A percentile compares a stretch with the other conserved stretches of the same genome.
Conservation (phyloP, 108 stramenopile genomes). For the Skeletonema tropicum region DNA sequence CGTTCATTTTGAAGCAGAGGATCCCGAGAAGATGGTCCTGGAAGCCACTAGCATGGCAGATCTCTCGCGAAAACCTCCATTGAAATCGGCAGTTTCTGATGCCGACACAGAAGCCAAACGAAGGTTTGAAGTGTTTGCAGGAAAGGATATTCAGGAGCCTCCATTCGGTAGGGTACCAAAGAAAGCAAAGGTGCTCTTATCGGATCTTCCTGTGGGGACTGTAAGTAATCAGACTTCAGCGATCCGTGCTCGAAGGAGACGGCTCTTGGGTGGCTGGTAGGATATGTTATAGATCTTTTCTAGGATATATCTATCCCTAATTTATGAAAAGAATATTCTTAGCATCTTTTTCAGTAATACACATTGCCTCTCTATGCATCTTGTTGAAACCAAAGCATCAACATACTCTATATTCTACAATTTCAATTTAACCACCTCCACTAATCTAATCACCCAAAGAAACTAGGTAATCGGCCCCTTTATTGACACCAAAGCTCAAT, state of each 20-base stretch:
- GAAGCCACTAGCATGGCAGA: conserved; percentile 69
- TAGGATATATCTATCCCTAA: too few species aligned
- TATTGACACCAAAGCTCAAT: background rate
- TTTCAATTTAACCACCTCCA: too few species aligned
- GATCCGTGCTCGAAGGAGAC: conserved; percentile 25
- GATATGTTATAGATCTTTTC: background rate
- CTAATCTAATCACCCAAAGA: too few species aligned
- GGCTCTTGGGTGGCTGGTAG: conserved; percentile 15
- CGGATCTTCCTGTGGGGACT: conserved; percentile 24
- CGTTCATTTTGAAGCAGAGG: conserved; percentile 23
- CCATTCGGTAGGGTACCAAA: conserved; percentile 81
- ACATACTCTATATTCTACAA: background rate
- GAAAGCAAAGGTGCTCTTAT: conserved; percentile 25
- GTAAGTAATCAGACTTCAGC: conserved; percentile 23
- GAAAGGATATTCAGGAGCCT: conserved; percentile 66
- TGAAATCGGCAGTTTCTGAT: conserved; percentile 57
- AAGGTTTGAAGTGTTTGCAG: conserved; percentile 76
- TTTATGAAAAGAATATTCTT: background rate
- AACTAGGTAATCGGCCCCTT: too few species aligned
- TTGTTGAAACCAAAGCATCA: background rate
- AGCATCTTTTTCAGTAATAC: background rate
- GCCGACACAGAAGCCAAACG: conserved; percentile 78
- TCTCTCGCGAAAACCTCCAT: conserved; percentile 56
- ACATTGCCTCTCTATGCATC: background rate
- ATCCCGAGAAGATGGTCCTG: conserved; percentile 45